phyloP scores from a whole-genome alignment of 1,284 basidiomycete species.

The Naganishia albida region DNA sequence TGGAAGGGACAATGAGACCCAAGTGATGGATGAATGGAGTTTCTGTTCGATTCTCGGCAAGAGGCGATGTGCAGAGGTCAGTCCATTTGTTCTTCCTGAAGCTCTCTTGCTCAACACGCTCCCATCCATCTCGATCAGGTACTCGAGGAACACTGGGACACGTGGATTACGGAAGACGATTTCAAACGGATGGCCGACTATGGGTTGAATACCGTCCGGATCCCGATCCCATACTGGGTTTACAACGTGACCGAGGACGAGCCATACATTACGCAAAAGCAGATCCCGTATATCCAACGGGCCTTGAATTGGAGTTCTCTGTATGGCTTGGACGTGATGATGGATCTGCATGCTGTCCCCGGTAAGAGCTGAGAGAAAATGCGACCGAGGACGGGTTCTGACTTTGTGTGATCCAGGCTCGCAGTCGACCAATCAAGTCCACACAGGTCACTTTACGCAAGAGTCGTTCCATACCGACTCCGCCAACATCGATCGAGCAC shows the following conservation, averaged over 20 bases:
- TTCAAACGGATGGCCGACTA: conserved; percentile 45
- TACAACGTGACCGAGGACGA: conserved; percentile 49
- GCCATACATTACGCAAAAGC: conserved; percentile 42
- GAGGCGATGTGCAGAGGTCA: conserved; percentile 26
- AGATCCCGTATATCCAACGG: conserved; percentile 41
- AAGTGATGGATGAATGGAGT: conserved; percentile 30
- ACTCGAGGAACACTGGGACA: conserved; percentile 43
- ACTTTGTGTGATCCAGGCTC: conserved; percentile 9
- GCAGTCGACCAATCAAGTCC: conserved; percentile 27
- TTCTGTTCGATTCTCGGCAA: conserved; percentile 26
- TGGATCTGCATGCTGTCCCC: conserved; percentile 50
- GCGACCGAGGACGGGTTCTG: background rate
- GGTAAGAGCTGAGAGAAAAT: conserved; percentile 28
- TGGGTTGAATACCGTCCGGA: conserved; percentile 46
- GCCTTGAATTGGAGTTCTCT: conserved; percentile 44
- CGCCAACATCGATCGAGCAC: conserved; percentile 43
- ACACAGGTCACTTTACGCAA: conserved; percentile 35
- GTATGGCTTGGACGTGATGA: conserved; percentile 49
- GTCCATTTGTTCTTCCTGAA: conserved; percentile 33
- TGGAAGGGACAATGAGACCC: conserved; percentile 15
- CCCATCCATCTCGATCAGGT: conserved; percentile 8
- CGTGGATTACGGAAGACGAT: conserved; percentile 52
- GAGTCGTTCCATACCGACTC: conserved; percentile 40
- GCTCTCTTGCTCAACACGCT: conserved; percentile 23
- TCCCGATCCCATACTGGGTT: conserved; percentile 48